phyloP scores from a whole-genome alignment of 2,329 filamentous ascomycete genomes.

The Aureobasidium mangrovei region DNA sequence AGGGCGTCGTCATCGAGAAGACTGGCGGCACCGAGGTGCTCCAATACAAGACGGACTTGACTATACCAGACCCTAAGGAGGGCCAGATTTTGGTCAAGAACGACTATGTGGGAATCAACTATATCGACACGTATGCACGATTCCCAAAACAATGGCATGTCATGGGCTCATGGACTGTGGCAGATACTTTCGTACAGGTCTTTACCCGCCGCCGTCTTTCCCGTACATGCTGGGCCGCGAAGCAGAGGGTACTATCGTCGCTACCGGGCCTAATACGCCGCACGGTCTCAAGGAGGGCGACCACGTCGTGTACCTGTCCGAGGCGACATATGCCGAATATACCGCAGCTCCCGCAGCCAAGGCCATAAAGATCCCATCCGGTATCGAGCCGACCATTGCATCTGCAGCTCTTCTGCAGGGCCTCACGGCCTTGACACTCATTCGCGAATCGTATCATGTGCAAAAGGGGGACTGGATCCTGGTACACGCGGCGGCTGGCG shows the following conservation, averaged over 20 bases:
- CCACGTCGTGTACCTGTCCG: slow-evolving; percentile 60
- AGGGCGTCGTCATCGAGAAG: slow-evolving; percentile 62
- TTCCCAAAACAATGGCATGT: neutral
- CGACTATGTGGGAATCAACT: slow-evolving; percentile 73
- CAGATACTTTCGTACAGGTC: slow-evolving; percentile 75
- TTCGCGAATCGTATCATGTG: slow-evolving; percentile 63
- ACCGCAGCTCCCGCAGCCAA: slow-evolving; percentile 45
- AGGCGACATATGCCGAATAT: slow-evolving; percentile 51
- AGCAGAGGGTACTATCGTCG: slow-evolving; percentile 61
- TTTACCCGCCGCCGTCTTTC: slow-evolving; percentile 60
- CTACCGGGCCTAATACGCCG: slow-evolving; percentile 44
- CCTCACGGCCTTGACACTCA: slow-evolving; percentile 70
- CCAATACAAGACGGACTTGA: slow-evolving; percentile 59
- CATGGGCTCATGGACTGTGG: neutral
- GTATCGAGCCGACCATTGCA: slow-evolving; percentile 51
- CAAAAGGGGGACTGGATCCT: slow-evolving; percentile 72
- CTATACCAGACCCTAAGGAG: slow-evolving; percentile 59
- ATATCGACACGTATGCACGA: slow-evolving; percentile 62
- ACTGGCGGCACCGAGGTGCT: slow-evolving; percentile 65
- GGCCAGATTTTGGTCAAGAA: slow-evolving; percentile 75
- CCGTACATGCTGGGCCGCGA: slow-evolving; percentile 76
- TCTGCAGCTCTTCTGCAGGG: slow-evolving; percentile 70
- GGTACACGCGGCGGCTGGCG: slow-evolving; percentile 78
- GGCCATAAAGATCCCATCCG: slow-evolving; percentile 55
- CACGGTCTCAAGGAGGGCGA: slow-evolving; percentile 56